Base-by-base conservation (phyloP, 1,139 yeast genomes). In the Fermentozyma sake region DNA sequence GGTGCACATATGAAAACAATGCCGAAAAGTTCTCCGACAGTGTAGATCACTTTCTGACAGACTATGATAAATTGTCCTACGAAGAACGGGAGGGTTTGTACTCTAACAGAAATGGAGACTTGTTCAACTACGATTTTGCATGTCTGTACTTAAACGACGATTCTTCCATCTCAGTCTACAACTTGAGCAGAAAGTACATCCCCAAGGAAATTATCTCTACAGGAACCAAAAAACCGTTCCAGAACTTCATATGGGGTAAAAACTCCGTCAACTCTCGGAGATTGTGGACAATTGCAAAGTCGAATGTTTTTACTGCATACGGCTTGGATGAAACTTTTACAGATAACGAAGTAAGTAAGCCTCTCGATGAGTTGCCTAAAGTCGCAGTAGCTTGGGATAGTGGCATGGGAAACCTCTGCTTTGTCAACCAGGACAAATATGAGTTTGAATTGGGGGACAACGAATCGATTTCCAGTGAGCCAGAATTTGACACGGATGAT, bases 71-170 rank as follows among this genome's bases (percentile, higher is more conserved):
- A 20, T 18, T 40, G 16, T 22, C 37, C 3, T 35, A 38, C 18
- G 51, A 48, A 6, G 52, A 55, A 58, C 32, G 68, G 57, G 34
- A 65, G 52, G 37, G 50, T 33, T 16, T 44, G 48, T 27, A 37
- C 29, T 32, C 38, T 11, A 9, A 13, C 22, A 23, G 32, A 13
- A 22, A 30, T 15, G 41, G 44, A 28, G 41, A 61, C 1, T 45
- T 61, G 28, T 55, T 55, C 43, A 61, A 59, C 39, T 76, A 86
- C 16, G 79, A 83, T 39, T 67, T 87, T 42, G 96, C 95, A 0
- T 72, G 84, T 27, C 80, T 82, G 50, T 83, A 80, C 34, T 61
- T 84, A 41, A 81, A 80, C 32, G 89, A 82, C 42, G 95, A 85
- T 45, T 72, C 85, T 7, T 70, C 78, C 12, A 69, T 86, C 5